Conservation (phyloP, 2,329 filamentous ascomycete species). For the Pyrenophora tritici-repentis region DNA sequence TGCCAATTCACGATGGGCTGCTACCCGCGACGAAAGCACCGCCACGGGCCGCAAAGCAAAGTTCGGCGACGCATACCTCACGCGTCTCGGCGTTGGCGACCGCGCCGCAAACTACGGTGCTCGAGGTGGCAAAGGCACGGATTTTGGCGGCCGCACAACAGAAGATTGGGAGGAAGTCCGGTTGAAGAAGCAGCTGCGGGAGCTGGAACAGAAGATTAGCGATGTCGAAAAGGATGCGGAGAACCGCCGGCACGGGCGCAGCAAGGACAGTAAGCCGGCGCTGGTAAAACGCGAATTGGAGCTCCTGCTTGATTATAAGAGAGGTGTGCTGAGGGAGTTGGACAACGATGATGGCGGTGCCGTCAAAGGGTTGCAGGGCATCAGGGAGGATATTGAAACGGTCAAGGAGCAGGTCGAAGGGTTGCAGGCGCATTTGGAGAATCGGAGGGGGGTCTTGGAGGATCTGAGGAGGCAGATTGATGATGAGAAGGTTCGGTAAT, state of each 20-base stretch:
- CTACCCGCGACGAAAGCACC: slow-evolving; percentile 77
- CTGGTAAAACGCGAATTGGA: slow-evolving; percentile 93
- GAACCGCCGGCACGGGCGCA: slow-evolving; percentile 60
- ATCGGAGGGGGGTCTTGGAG: slow-evolving; percentile 74
- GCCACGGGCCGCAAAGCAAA: slow-evolving; percentile 89
- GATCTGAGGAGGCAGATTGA: slow-evolving; percentile 83
- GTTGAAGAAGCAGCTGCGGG: slow-evolving; percentile 86
- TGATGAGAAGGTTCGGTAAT: slow-evolving; percentile 66
- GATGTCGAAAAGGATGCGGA: slow-evolving; percentile 76
- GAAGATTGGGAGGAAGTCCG: slow-evolving; percentile 97
- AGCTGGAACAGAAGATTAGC: slow-evolving; percentile 85
- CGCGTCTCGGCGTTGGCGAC: slow-evolving; percentile 76
- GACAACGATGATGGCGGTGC: slow-evolving; percentile 72
- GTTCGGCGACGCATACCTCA: slow-evolving; percentile 96
- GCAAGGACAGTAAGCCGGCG: slow-evolving; percentile 78
- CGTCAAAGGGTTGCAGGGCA: slow-evolving; percentile 69
- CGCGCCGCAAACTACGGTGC: slow-evolving; percentile 68
- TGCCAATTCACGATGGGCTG: slow-evolving; percentile 78
- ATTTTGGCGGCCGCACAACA: slow-evolving; percentile 84
- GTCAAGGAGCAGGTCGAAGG: slow-evolving; percentile 96
- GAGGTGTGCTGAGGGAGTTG: slow-evolving; percentile 74
- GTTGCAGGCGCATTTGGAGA: slow-evolving; percentile 78
- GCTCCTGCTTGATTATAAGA: slow-evolving; percentile 93
- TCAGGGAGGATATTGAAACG: slow-evolving; percentile 83
- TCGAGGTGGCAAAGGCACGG: slow-evolving; percentile 75